phyloP scores from a whole-genome alignment of 306 rosid genomes.

The Cyamopsis tetragonoloba region DNA sequence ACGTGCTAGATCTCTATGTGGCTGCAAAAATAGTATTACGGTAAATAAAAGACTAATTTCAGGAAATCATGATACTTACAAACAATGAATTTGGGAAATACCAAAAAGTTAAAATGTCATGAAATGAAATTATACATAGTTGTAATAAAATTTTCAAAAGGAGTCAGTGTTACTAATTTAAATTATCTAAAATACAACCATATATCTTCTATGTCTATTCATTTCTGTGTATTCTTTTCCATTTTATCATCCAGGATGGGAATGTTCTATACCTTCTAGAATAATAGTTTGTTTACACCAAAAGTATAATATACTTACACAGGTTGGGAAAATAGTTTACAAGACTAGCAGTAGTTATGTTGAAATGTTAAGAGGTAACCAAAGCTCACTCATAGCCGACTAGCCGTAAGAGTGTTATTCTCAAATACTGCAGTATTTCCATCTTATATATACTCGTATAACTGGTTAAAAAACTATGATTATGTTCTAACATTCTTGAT shows the following conservation, averaged over 20 bases:
- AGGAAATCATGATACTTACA: neutral
- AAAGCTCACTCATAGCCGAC: neutral
- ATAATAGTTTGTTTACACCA: neutral
- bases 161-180: neutral
- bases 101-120: neutral
- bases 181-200: neutral
- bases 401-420: neutral
- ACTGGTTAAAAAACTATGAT: neutral
- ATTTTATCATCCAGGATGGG: neutral
- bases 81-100: neutral
- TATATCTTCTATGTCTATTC: neutral
- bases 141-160: neutral
- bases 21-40: slow-evolving; percentile 36
- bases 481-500: slow-evolving; percentile 8
- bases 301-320: neutral
- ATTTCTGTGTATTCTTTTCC: neutral
- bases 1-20: slow-evolving; percentile 77
- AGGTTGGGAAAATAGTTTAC: neutral
- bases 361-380: neutral
- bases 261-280: neutral
- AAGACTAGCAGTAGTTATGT: neutral
- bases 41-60: neutral
- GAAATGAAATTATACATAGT: neutral
- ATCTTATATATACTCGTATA: neutral
- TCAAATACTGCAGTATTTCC: neutral